phyloP scores from a whole-genome alignment of 2,329 filamentous ascomycete genomes.

The Chaetomium sp. region DNA sequence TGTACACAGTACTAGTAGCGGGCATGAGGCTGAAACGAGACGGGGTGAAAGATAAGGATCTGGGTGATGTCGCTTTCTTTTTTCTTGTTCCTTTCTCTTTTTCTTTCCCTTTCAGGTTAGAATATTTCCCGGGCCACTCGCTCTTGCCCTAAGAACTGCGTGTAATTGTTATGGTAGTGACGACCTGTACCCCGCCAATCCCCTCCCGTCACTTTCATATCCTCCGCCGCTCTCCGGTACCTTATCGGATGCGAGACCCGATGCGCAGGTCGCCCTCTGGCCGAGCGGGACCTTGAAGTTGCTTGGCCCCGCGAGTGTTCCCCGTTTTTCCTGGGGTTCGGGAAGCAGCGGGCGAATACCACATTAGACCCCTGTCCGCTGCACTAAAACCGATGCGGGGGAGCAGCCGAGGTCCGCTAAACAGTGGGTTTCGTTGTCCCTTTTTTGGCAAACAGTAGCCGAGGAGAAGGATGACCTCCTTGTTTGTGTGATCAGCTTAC shows the following conservation, averaged over 20 bases:
- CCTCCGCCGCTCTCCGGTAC: neutral
- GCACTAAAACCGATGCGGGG: slow-evolving; percentile 23
- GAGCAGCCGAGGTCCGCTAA: slow-evolving; percentile 26
- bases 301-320: neutral
- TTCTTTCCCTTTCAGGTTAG: no score
- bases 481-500: neutral
- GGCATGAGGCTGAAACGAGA: neutral
- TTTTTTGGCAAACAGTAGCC: slow-evolving; percentile 17
- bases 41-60: no score
- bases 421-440: neutral
- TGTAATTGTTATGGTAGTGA: neutral
- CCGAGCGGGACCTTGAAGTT: neutral
- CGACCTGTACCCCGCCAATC: neutral
- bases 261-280: neutral
- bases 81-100: neutral
- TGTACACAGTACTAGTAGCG: no score
- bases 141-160: neutral
- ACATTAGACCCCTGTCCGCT: neutral
- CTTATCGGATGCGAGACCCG: neutral
- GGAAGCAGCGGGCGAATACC: no score
- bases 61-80: neutral
- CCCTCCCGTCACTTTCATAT: neutral
- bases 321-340: neutral
- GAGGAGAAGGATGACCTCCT: slow-evolving; percentile 3
- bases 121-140: no score